A percentile compares a stretch with the other conserved stretches of the same genome.
These are phyloP conservation scores for Agaricus blazei DNA, from an alignment of 768 basidiomycete genomes.

Conservation along the genomic window DNA sequence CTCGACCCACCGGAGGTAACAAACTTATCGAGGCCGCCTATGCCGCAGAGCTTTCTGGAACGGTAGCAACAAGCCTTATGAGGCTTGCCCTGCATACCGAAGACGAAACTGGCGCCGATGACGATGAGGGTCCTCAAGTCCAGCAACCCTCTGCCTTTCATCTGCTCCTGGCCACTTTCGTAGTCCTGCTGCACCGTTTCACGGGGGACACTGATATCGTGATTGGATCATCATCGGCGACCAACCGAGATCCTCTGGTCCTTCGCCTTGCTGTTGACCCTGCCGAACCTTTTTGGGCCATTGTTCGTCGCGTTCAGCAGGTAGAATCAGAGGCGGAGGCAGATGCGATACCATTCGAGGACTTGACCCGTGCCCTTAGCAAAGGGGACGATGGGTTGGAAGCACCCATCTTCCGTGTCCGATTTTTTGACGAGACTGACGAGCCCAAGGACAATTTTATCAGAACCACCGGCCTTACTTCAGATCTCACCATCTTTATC, in stretches of 20 bases:
- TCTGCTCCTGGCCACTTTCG: conserved; percentile 87
- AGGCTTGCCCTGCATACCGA: conserved; percentile 77
- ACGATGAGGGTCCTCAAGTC: conserved; percentile 28
- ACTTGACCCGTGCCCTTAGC: conserved; percentile 62
- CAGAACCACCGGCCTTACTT: conserved; percentile 73
- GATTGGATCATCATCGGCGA: conserved; percentile 82
- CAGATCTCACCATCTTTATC: conserved; percentile 92
- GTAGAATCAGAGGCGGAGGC: conserved; percentile 78
- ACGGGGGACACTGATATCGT: conserved; percentile 94
- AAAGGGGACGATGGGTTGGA: conserved; percentile 56
- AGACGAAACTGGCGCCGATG: conserved; percentile 45
- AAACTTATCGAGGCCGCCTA: conserved; percentile 85
- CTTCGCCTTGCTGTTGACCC: conserved; percentile 82
- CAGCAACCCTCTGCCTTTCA: conserved; percentile 81
- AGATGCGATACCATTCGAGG: conserved; percentile 79
- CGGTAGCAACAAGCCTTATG: conserved; percentile 72
- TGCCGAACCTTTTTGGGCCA: conserved; percentile 82
- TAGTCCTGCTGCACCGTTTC: conserved; percentile 86
- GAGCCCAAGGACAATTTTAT: conserved; percentile 69
- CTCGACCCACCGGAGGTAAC: conserved; percentile 66
- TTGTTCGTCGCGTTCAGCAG: conserved; percentile 81
- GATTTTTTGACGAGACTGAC: conserved; percentile 95
- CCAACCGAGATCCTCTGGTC: conserved; percentile 72
- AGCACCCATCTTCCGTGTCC: conserved; percentile 81
- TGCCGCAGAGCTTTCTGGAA: conserved; percentile 62